phyloP scores from a whole-genome alignment of 768 basidiomycete genomes.

The Tricholoma furcatifolium region DNA sequence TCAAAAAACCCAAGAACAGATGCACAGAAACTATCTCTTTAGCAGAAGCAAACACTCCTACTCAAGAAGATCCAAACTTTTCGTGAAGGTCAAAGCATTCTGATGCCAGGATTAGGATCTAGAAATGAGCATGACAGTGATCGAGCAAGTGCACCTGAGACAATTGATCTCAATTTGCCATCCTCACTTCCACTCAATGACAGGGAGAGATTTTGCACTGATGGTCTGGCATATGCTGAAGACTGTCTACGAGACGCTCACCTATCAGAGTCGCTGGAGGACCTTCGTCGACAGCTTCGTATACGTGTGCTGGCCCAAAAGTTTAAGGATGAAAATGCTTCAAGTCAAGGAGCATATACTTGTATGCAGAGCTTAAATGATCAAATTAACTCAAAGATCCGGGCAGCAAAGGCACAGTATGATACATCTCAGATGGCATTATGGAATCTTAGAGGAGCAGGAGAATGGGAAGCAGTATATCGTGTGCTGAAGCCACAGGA shows the following conservation, averaged over 20 bases:
- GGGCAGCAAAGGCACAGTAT: constrained; percentile 1
- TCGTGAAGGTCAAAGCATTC: constrained; percentile 6
- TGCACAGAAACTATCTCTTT: neutral
- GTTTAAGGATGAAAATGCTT: constrained; percentile 17
- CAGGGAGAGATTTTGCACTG: constrained; percentile 4
- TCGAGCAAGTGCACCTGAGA: neutral
- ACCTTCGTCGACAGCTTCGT: constrained; percentile 18
- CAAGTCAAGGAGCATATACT: constrained; percentile 16
- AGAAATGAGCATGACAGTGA: neutral
- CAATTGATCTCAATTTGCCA: constrained; percentile 4
- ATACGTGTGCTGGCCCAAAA: constrained; percentile 13
- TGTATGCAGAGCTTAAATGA: constrained; percentile 11
- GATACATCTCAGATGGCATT: neutral
- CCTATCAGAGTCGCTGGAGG: constrained; percentile 10
- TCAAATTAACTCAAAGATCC: constrained; percentile 12
- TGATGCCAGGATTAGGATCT: constrained; percentile 11
- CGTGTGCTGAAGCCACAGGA: too few relatives aligned
- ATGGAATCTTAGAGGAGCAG: too few relatives aligned
- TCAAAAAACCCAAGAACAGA: neutral
- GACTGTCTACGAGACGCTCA: constrained; percentile 19
- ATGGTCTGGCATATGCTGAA: constrained; percentile 17
- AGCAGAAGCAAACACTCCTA: neutral
- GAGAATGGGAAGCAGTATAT: too few relatives aligned
- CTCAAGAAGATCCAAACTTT: constrained; percentile 4
- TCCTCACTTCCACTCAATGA: constrained; percentile 11